phyloP scores from a whole-genome alignment of 2,329 filamentous ascomycete species.

The Beauveria pseudobassiana region DNA sequence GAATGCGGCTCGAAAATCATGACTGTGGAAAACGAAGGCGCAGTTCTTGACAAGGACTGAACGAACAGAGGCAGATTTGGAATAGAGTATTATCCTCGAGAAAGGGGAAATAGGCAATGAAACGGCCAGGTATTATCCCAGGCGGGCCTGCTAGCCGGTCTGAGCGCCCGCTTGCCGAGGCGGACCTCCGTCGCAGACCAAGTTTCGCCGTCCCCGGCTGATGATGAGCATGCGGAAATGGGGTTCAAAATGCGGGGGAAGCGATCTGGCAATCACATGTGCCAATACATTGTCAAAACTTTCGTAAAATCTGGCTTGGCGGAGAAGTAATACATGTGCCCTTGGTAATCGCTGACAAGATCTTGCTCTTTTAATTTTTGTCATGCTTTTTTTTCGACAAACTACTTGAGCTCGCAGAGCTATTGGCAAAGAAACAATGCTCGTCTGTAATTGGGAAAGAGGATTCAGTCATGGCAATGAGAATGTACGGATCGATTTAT shows the following conservation, averaged over 20 bases:
- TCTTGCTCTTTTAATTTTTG: background rate
- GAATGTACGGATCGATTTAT: no score
- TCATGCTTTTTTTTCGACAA: background rate
- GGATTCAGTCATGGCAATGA: no score
- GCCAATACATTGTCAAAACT: background rate
- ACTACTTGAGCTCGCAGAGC: no score
- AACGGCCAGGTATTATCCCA: background rate
- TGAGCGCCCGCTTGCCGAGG: background rate
- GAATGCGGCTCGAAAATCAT: constrained; percentile 9
- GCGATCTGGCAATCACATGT: background rate
- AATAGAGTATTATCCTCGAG: background rate
- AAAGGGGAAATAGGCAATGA: background rate
- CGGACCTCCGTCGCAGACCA: background rate
- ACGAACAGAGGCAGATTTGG: no score
- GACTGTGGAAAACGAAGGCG: background rate
- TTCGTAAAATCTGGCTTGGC: background rate
- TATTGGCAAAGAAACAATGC: no score
- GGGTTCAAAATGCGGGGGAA: background rate
- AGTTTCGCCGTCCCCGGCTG: background rate
- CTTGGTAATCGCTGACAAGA: background rate
- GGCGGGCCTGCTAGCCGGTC: background rate
- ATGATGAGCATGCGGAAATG: background rate
- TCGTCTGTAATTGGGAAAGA: no score
- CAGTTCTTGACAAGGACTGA: background rate
- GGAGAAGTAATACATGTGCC: background rate